Conservation (phyloP, 495 filamentous ascomycete species). For the Haplographium delicatum region DNA sequence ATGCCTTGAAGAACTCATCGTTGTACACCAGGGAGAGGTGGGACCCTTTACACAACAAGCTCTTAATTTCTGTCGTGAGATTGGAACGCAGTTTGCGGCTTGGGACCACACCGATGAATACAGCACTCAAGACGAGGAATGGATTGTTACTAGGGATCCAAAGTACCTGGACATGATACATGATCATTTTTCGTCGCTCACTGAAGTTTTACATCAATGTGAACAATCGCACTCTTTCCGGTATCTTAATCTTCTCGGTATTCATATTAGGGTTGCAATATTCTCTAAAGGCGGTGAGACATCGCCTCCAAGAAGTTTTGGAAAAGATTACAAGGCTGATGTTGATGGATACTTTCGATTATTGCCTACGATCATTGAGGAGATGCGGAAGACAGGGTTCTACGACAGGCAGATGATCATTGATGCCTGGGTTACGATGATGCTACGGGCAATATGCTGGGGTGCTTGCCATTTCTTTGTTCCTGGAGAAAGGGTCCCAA, state of each 20-base stretch:
- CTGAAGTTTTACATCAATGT: background rate
- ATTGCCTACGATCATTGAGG: slow-evolving; percentile 14
- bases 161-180: slow-evolving; percentile 10
- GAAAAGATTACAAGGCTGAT: slow-evolving; percentile 11
- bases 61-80: slow-evolving; percentile 1
- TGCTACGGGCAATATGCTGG: slow-evolving; percentile 27
- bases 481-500: slow-evolving; percentile 21
- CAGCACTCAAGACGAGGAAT: slow-evolving; percentile 6
- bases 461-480: slow-evolving; percentile 26
- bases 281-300: slow-evolving; percentile 10
- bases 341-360: slow-evolving; percentile 16
- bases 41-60: background rate
- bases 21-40: background rate
- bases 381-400: slow-evolving; percentile 11
- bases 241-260: slow-evolving; percentile 9
- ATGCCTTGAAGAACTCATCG: slow-evolving; percentile 15
- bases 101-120: slow-evolving; percentile 12
- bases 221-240: slow-evolving; percentile 7
- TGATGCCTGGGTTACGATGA: slow-evolving; percentile 28
- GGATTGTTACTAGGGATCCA: slow-evolving; percentile 1
- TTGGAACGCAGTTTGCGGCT: slow-evolving; percentile 3
- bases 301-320: background rate
- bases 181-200: background rate
- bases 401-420: slow-evolving; percentile 14
- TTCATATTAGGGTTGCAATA: slow-evolving; percentile 10